phyloP scores from a whole-genome alignment of 2,329 filamentous ascomycete genomes.

The Exophiala phaeomuriformis region DNA sequence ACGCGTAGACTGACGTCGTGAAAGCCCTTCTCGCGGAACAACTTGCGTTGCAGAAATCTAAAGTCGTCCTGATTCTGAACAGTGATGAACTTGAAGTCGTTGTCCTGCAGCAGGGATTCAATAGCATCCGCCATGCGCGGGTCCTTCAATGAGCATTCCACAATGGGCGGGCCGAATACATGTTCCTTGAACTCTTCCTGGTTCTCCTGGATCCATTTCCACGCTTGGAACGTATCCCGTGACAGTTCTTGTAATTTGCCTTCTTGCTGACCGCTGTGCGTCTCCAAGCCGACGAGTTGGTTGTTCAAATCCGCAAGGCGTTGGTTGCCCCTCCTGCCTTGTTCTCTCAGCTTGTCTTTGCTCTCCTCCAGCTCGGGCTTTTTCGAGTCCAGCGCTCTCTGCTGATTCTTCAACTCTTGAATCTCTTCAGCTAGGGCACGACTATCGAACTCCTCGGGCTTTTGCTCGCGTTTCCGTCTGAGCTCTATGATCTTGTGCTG shows the following conservation, averaged over 20 bases:
- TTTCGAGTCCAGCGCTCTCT: slow-evolving; percentile 33
- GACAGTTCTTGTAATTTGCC: slow-evolving; percentile 56
- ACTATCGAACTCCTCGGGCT: slow-evolving; percentile 58
- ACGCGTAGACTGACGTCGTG: slow-evolving; percentile 63
- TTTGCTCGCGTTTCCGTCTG: slow-evolving; percentile 56
- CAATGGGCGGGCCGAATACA: slow-evolving; percentile 72
- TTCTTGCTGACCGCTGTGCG: slow-evolving; percentile 66
- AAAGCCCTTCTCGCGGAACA: slow-evolving; percentile 58
- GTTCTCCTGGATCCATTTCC: slow-evolving; percentile 75
- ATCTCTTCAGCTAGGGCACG: slow-evolving; percentile 18
- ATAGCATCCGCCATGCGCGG: slow-evolving; percentile 56
- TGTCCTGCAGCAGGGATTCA: slow-evolving; percentile 50
- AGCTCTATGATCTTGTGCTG: slow-evolving; percentile 54
- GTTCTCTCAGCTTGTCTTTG: slow-evolving; percentile 32
- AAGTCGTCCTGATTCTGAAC: slow-evolving; percentile 70
- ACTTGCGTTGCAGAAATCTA: slow-evolving; percentile 58
- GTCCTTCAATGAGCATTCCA: slow-evolving; percentile 73
- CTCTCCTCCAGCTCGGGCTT: slow-evolving; percentile 30
- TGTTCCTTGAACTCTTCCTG: slow-evolving; percentile 61
- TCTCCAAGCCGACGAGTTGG: slow-evolving; percentile 57
- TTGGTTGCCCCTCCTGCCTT: slow-evolving; percentile 33
- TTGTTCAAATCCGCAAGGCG: slow-evolving; percentile 39
- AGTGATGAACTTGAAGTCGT: slow-evolving; percentile 59
- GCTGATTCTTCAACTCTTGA: slow-evolving; percentile 10
- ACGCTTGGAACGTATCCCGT: slow-evolving; percentile 60